Evolutionary conservation across 345 rosid species (phyloP), one percentile per base, ranked within the genome.

Genomic region (Aquilaria malaccensis): DNA sequence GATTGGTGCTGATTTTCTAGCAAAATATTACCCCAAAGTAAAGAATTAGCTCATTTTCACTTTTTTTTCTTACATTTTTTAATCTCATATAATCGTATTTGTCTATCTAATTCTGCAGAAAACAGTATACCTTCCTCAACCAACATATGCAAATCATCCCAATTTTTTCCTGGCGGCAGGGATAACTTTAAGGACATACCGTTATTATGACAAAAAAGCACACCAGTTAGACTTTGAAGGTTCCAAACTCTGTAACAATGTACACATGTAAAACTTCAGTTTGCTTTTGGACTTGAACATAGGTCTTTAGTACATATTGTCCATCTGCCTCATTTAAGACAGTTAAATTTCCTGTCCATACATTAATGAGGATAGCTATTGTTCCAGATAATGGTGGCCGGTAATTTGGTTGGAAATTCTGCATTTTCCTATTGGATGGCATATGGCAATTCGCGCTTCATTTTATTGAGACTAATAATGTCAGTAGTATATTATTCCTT

Each of bases 101-200:
- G 22, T 7, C 59, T 11, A 45, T 64, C 63, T 70, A 64, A 41
- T 68, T 66, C 30, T 73, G 63, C 89, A 90, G 98, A 79, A 65
- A 61, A 83, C 74, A 15, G 86, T 93, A 66, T 89, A 77, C 81
- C 91, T 93, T 74, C 94, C 98, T 41, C 80, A 72, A 64, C 98
- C 97, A 63, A 93, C 98, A 47, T 93, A 96, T 91, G 97, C 96
- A 62, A 93, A 93, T 76, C 98, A 93, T 76, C 87, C 90, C 3
- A 93, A 89, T 66, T 58, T 93, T 72, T 87, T 93, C 75, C 76
- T 80, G 63, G 61, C 81, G 70, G 87, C 90, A 22, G 98, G 97
- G 59, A 71, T 93, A 69, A 77, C 91, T 56, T 93, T 93, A 32
- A 86, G 85, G 74, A 73, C 79, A 55, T 93, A 84, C 74, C 92